phyloP scores from a whole-genome alignment of 306 rosid genomes.

The Alnus rubra region DNA sequence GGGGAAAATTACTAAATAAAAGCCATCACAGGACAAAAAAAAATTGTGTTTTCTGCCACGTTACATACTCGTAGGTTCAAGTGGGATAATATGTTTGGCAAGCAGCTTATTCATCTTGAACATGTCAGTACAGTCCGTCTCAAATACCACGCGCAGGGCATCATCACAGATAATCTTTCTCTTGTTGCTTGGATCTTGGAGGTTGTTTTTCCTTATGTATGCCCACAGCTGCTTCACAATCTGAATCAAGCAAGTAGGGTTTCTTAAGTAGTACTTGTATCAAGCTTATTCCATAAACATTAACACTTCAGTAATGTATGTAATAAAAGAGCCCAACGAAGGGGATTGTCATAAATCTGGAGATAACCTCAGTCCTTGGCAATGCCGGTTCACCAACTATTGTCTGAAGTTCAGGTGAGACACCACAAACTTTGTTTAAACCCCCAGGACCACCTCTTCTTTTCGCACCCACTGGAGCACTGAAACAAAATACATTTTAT shows the following conservation, averaged over 20 bases:
- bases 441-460: slow-evolving; percentile 82
- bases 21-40: neutral
- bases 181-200: slow-evolving; percentile 89
- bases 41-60: neutral
- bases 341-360: neutral
- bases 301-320: neutral
- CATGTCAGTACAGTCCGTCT: slow-evolving; percentile 91
- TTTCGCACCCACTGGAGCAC: slow-evolving; percentile 57
- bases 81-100: slow-evolving; percentile 76
- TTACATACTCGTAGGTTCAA: slow-evolving; percentile 65
- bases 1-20: slow-evolving; percentile 14
- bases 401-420: slow-evolving; percentile 73
- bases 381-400: slow-evolving; percentile 70
- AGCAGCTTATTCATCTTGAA: slow-evolving; percentile 90
- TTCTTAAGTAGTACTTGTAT: neutral
- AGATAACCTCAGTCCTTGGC: slow-evolving; percentile 75
- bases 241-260: slow-evolving; percentile 37
- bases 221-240: slow-evolving; percentile 96
- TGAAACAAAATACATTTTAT: slow-evolving; percentile 25
- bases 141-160: slow-evolving; percentile 74
- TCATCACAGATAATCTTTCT: slow-evolving; percentile 85
- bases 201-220: slow-evolving; percentile 84
- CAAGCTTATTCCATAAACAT: neutral
- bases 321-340: neutral
- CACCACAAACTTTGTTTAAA: slow-evolving; percentile 74